Percentiles rank a stretch among this genome's conserved stretches.
Conservation (phyloP, 495 filamentous ascomycete species). For the Corynascus novoguineensis region DNA sequence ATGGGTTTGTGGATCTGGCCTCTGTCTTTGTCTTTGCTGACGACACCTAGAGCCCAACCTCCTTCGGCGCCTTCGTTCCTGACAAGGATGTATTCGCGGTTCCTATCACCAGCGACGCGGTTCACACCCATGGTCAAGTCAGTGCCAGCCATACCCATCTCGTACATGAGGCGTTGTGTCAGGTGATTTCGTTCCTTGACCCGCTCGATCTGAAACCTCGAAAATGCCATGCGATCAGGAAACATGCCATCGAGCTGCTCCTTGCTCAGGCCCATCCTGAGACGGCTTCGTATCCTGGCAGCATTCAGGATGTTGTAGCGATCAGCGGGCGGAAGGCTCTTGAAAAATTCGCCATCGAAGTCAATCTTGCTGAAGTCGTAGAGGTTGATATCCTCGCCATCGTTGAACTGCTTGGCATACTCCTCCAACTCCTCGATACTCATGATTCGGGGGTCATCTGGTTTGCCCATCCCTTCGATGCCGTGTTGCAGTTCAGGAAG, state of each 20-base stretch:
- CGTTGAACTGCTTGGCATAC: constrained; percentile 86
- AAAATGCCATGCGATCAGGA: constrained; percentile 96
- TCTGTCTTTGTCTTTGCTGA: constrained; percentile 69
- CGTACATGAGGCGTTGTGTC: constrained; percentile 92
- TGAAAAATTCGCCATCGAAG: constrained; percentile 89
- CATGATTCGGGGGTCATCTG: constrained; percentile 93
- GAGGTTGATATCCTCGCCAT: constrained; percentile 92
- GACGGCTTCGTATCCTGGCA: constrained; percentile 73
- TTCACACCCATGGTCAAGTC: constrained; percentile 59
- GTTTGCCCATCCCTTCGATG: constrained; percentile 77
- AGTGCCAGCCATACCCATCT: constrained; percentile 79
- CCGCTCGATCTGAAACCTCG: constrained; percentile 89
- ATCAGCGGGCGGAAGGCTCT: constrained; percentile 80
- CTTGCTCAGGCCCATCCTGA: constrained; percentile 94
- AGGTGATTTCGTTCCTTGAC: constrained; percentile 87
- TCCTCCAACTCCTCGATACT: constrained; percentile 85
- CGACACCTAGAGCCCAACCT: constrained; percentile 94
- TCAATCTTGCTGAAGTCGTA: constrained; percentile 99
- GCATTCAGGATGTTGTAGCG: constrained; percentile 97
- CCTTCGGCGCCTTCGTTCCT: constrained; percentile 93
- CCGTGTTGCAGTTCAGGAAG: constrained; percentile 73
- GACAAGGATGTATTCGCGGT: constrained; percentile 89
- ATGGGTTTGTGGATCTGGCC: constrained; percentile 78
- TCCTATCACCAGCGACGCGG: constrained; percentile 83
- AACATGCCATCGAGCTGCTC: constrained; percentile 96